Percentiles rank a stretch among this genome's conserved stretches.
Conservation (phyloP, 768 basidiomycete species). For the Panaeolus cyanescens region DNA sequence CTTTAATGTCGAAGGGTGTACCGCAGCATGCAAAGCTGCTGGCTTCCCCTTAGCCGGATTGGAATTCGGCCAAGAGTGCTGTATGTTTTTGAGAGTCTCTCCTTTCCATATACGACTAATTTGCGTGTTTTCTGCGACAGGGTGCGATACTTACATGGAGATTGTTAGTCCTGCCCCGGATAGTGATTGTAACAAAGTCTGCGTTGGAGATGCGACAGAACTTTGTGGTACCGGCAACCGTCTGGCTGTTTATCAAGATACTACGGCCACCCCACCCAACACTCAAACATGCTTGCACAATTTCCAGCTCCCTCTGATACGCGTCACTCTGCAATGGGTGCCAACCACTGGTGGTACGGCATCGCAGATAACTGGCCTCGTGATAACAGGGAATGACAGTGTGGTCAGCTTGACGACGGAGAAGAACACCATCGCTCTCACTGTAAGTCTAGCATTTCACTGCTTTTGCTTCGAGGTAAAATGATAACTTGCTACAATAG, state of each 20-base stretch:
- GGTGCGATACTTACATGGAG: slow-evolving; percentile 30
- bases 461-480: no score
- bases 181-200: background rate
- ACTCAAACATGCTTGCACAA: background rate
- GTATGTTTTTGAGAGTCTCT: background rate
- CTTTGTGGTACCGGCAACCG: background rate
- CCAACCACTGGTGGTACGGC: background rate
- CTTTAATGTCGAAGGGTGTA: background rate
- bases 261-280: background rate
- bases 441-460: no score
- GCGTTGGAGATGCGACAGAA: background rate
- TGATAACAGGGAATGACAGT: no score
- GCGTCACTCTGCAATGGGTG: background rate
- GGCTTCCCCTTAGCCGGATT: background rate
- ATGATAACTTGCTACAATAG: no score
- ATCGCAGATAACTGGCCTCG: background rate
- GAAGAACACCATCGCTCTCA: no score
- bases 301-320: no score
- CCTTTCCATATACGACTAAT: no score
- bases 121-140: slow-evolving; percentile 20
- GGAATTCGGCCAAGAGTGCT: background rate
- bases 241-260: background rate
- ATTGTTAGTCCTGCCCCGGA: background rate
- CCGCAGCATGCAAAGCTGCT: background rate
- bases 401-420: no score